A percentile compares a stretch with the other conserved stretches of the same genome.
Evolutionary conservation across 2,329 filamentous ascomycete species (phyloP).

Genomic region (Cladosporium austrohemisphaericum): DNA sequence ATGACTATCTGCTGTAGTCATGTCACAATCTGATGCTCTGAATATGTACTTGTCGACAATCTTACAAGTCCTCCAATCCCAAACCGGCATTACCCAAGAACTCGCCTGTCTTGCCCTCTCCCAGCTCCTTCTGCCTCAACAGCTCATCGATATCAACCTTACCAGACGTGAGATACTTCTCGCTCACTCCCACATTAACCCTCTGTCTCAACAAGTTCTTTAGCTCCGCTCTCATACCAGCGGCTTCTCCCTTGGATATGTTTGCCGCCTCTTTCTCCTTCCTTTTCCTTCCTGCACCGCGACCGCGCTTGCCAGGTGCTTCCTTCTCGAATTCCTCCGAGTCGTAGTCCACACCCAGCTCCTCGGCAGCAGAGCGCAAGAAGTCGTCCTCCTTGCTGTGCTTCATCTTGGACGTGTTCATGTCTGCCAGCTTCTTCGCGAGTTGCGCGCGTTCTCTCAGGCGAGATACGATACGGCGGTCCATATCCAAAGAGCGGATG

Average conservation of each 20-base stretch:
- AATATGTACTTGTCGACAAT: too few relatives aligned
- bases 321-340: constrained; percentile 73
- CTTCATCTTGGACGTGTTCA: constrained; percentile 81
- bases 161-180: constrained; percentile 78
- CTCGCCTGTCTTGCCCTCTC: constrained; percentile 59
- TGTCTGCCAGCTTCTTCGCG: constrained; percentile 84
- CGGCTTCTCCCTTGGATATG: constrained; percentile 71
- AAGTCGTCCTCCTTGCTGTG: constrained; percentile 78
- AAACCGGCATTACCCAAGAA: constrained; percentile 55
- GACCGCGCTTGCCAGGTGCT: constrained; percentile 52
- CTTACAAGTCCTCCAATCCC: constrained; percentile 32
- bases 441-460: constrained; percentile 74
- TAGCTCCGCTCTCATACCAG: constrained; percentile 66
- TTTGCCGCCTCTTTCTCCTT: constrained; percentile 68
- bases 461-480: constrained; percentile 71
- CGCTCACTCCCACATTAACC: constrained; percentile 83
- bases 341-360: constrained; percentile 91
- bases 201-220: constrained; percentile 65
- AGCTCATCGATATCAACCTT: constrained; percentile 75
- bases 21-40: too few relatives aligned
- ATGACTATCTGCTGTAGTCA: too few relatives aligned
- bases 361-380: constrained; percentile 79
- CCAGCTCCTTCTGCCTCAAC: constrained; percentile 41
- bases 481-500: constrained; percentile 77
- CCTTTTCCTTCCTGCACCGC: constrained; percentile 68